Evolutionary conservation across 345 rosid species (phyloP).

Genomic region (Sonneratia caseolaris): DNA sequence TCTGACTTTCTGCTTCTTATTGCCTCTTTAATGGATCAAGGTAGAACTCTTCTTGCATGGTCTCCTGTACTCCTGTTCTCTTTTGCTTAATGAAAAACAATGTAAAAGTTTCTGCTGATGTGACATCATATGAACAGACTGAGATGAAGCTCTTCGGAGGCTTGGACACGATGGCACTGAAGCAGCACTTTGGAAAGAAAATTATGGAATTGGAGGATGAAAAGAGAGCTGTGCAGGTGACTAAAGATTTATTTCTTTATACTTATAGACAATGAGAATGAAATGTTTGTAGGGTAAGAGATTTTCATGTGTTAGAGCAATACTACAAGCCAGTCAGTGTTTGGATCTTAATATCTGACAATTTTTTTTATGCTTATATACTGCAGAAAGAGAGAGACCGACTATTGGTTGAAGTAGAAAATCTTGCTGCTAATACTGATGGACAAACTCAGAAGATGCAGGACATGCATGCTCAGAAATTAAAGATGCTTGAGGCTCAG

Average conservation of each 20-base stretch:
- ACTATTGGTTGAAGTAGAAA: conserved; percentile 79
- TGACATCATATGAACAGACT: conserved; percentile 38
- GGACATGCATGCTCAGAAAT: conserved; percentile 72
- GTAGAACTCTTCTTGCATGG: too few relatives aligned
- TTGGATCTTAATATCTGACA: background rate
- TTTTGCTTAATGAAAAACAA: background rate
- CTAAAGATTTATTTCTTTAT: background rate
- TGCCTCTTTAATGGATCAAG: too few relatives aligned
- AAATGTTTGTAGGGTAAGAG: background rate
- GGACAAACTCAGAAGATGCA: conserved; percentile 82
- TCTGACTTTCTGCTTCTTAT: too few relatives aligned
- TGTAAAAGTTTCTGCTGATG: background rate
- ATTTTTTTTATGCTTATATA: conserved; percentile 3
- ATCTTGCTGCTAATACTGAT: conserved; percentile 62
- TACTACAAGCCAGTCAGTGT: background rate
- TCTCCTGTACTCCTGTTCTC: too few relatives aligned
- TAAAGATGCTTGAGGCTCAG: conserved; percentile 83
- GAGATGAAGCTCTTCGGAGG: conserved; percentile 92
- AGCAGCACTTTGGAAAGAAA: conserved; percentile 95
- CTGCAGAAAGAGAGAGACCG: conserved; percentile 90
- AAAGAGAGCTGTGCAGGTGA: conserved; percentile 82
- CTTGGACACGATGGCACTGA: conserved; percentile 54
- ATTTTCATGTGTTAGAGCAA: background rate
- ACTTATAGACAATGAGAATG: background rate
- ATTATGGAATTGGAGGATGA: conserved; percentile 82